Base-by-base conservation (phyloP, 2,329 filamentous ascomycete species). In the Fonsecaea multimorphosa region DNA sequence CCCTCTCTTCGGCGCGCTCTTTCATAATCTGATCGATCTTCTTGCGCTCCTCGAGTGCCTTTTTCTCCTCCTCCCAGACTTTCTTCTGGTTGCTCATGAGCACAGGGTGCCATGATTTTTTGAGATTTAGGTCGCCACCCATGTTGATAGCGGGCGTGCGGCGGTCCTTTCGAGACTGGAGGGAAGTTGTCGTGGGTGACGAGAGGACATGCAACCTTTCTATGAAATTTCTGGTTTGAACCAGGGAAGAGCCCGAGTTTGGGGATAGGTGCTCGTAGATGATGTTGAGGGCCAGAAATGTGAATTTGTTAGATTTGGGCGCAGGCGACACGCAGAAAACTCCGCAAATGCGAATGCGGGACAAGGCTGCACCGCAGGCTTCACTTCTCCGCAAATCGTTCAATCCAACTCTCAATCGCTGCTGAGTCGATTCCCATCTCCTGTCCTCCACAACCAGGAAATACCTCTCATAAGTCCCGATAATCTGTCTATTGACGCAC, bases 1-100 rank as follows among this genome's bases (percentile, higher is more conserved):
- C 89, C 54, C 93, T 89, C 81, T 99, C 96, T 77, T 98, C 93
- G 72, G 93, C 92, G 71, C 96, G 89, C 79, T 99, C 95, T 74
- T 96, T 93, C 74, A 93, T 87, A 68, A 96, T 89, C 74, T 95
- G 91, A 65, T 96, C 92, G 68, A 93, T 96, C 72, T 91, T 90
- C 78, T 98, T 98, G 79, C 95, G 90, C 83, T 99, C 95, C 60
- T 95, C 92, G 12, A 99, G 87, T 2, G 94, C 95, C 71, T 92
- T 91, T 77, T 95, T 89, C 76, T 98, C 93, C 78, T 96, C 91
- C 68, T 94, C 88, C 88, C 91, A 97, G 72, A 97, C 93, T 77
- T 87, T 87, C 78, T 88, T 87, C 83, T 96, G 95, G 79, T 99
- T 99, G 81, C 89, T 91, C 80, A 93, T 88, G 71, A 97, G 85